These are phyloP conservation scores for Lichenothelia convexa DNA, from an alignment of 495 filamentous ascomycete species.

Conservation along the genomic window DNA sequence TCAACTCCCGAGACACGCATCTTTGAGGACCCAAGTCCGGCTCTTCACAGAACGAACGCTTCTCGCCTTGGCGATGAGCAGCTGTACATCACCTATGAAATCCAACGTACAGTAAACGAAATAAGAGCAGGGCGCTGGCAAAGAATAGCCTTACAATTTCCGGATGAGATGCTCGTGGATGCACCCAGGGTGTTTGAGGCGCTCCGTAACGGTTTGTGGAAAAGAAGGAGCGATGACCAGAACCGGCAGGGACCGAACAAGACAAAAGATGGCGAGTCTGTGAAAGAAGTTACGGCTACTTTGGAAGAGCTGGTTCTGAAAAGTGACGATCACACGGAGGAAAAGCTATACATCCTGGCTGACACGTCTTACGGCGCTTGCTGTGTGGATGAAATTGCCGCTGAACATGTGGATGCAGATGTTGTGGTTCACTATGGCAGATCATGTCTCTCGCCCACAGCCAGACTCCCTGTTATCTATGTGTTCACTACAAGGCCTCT, in stretches of 20 bases:
- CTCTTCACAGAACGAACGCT: slow-evolving; percentile 10
- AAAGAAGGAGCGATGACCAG: slow-evolving; percentile 1
- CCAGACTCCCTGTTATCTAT: slow-evolving; percentile 75
- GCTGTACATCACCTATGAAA: slow-evolving; percentile 65
- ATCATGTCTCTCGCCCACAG: slow-evolving; percentile 79
- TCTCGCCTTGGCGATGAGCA: slow-evolving; percentile 43
- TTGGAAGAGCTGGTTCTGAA: slow-evolving; percentile 12
- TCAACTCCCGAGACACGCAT: slow-evolving; percentile 76
- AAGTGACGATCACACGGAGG: slow-evolving; percentile 15
- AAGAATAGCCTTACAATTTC: slow-evolving; percentile 81
- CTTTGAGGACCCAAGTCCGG: slow-evolving; percentile 40
- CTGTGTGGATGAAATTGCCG: slow-evolving; percentile 93
- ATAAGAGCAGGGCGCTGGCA: slow-evolving; percentile 50
- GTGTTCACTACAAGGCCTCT: slow-evolving; percentile 66
- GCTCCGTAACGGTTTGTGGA: slow-evolving; percentile 41
- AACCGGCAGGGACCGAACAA: background rate
- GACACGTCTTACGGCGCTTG: slow-evolving; percentile 96
- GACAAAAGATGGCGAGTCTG: background rate
- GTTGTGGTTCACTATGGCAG: slow-evolving; percentile 90
- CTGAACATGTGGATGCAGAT: slow-evolving; percentile 81
- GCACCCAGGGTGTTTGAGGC: slow-evolving; percentile 61
- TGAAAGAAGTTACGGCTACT: background rate
- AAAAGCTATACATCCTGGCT: slow-evolving; percentile 66
- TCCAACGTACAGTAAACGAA: slow-evolving; percentile 60
- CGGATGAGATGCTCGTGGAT: slow-evolving; percentile 77